Percentiles rank a stretch among this genome's conserved stretches.
phyloP scores from a whole-genome alignment of 345 rosid species.

The Geranium rotundifolium region DNA sequence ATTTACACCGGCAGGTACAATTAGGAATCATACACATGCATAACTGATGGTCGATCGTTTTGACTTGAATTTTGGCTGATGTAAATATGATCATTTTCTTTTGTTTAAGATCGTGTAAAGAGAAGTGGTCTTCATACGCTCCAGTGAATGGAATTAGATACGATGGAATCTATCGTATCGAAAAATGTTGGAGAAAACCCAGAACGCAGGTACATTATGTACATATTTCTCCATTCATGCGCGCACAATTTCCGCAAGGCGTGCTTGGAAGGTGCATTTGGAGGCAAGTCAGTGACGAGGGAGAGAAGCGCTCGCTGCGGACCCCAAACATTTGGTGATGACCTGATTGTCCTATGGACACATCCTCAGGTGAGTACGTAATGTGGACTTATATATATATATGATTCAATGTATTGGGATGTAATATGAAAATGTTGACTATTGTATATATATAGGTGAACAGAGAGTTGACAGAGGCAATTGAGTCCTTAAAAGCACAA shows the following conservation, averaged over 20 bases:
- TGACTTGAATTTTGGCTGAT: no score
- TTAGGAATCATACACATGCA: neutral
- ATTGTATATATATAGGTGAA: no score
- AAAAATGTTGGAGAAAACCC: conserved; percentile 59
- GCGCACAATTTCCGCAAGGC: conserved; percentile 60
- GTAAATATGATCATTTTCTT: no score
- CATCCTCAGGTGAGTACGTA: conserved; percentile 39
- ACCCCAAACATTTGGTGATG: conserved; percentile 51
- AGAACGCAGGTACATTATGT: conserved; percentile 35
- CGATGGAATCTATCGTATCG: conserved; percentile 63
- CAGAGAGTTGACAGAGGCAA: neutral
- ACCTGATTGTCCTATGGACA: conserved; percentile 47
- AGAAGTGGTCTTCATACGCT: conserved; percentile 55
- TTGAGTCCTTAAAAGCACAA: neutral
- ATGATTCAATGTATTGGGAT: no score
- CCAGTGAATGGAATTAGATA: conserved; percentile 52
- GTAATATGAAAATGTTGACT: no score
- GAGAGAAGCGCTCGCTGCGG: conserved; percentile 45
- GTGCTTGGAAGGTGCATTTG: conserved; percentile 43
- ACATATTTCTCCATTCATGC: conserved; percentile 17
- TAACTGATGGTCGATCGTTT: no score
- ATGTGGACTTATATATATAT: no score
- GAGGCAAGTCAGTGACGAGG: conserved; percentile 23
- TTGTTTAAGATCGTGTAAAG: conserved; percentile 40
- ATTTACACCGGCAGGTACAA: conserved; percentile 64